phyloP scores from a whole-genome alignment of 2,329 filamentous ascomycete species.

The Cytospora paraplurivora region DNA sequence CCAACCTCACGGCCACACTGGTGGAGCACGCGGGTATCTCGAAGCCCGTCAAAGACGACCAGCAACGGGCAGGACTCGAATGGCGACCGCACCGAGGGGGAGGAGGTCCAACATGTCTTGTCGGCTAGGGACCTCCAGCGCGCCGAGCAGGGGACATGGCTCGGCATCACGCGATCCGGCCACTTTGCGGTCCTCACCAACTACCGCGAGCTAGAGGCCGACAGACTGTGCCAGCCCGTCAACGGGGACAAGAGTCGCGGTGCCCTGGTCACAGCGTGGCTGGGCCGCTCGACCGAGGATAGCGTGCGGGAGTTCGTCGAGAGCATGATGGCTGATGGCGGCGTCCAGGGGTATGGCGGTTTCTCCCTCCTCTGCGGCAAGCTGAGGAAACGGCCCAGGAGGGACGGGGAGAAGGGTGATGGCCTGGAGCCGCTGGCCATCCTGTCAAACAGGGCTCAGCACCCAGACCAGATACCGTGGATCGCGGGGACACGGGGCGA shows the following conservation, averaged over 20 bases:
- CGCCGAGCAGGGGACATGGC: slow-evolving; percentile 65
- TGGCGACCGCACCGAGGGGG: slow-evolving; percentile 1
- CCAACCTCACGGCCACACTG: slow-evolving; percentile 66
- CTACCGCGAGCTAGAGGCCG: slow-evolving; percentile 58
- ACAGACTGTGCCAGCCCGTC: slow-evolving; percentile 55
- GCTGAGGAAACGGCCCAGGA: slow-evolving; percentile 42
- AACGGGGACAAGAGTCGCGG: slow-evolving; percentile 61
- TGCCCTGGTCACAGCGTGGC: slow-evolving; percentile 65
- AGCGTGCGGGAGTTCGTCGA: slow-evolving; percentile 53
- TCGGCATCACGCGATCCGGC: slow-evolving; percentile 62
- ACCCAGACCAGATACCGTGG: slow-evolving; percentile 58
- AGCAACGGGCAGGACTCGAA: slow-evolving; percentile 24
- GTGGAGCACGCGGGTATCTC: slow-evolving; percentile 52
- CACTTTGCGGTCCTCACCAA: slow-evolving; percentile 67
- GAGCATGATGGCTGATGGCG: slow-evolving; percentile 52
- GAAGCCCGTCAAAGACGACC: slow-evolving; percentile 21
- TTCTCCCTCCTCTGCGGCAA: slow-evolving; percentile 69
- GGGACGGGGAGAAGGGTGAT: slow-evolving; percentile 27
- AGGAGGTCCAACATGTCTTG: slow-evolving; percentile 47
- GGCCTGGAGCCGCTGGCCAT: slow-evolving; percentile 57
- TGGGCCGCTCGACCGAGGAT: slow-evolving; percentile 52
- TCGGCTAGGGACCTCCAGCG: slow-evolving; percentile 65
- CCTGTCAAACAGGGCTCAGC: slow-evolving; percentile 61
- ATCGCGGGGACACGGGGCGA: slow-evolving; percentile 54
- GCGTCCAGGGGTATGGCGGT: slow-evolving; percentile 64